phyloP scores from a whole-genome alignment of 345 rosid genomes.

The Salix arbutifolia region DNA sequence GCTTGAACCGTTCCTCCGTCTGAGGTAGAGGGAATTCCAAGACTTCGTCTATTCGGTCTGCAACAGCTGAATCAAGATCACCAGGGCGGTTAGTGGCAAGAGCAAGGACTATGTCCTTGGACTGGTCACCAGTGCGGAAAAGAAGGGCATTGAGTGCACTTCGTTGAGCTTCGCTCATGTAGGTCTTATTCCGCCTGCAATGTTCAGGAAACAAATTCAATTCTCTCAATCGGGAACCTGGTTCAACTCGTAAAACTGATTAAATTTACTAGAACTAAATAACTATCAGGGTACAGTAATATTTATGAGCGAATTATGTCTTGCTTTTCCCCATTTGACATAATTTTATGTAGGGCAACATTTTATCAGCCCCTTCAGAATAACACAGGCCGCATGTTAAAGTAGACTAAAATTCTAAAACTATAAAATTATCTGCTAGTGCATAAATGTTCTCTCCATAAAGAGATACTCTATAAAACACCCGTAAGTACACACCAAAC shows the following conservation, averaged over 20 bases:
- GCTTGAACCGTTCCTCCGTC: conserved; percentile 78
- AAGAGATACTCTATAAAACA: neutral
- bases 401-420: neutral
- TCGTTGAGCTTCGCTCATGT: conserved; percentile 98
- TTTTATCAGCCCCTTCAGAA: neutral
- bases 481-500: neutral
- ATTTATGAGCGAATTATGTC: neutral
- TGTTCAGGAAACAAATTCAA: conserved; percentile 8
- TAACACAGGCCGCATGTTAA: neutral
- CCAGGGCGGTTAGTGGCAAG: conserved; percentile 98
- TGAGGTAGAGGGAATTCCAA: conserved; percentile 89
- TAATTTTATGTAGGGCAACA: neutral
- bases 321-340: neutral
- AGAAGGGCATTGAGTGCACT: conserved; percentile 95
- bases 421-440: neutral
- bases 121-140: conserved; percentile 90
- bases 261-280: neutral
- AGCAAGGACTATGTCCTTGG: conserved; percentile 89
- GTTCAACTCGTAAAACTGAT: neutral
- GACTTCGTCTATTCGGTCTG: conserved; percentile 87
- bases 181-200: conserved; percentile 83
- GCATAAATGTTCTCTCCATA: neutral
- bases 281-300: neutral
- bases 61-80: conserved; percentile 92
- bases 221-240: neutral